Evolutionary conservation across 139 green algal genomes (phyloP).

Genomic region (Coccomyxa sp.): DNA sequence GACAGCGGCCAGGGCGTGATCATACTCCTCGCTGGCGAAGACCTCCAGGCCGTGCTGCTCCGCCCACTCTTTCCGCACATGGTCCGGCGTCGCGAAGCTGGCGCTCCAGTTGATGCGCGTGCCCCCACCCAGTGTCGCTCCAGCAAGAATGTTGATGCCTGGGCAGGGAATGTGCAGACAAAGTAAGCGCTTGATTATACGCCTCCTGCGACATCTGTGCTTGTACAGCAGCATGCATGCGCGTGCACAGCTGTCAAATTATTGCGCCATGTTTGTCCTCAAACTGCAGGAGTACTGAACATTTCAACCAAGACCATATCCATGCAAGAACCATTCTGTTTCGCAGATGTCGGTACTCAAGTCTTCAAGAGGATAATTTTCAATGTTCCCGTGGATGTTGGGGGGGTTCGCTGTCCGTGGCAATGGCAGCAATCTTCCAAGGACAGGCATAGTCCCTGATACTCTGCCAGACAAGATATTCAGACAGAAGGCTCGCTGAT

Average conservation of each 20-base stretch:
- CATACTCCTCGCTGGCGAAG: constrained; percentile 21
- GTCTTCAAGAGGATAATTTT: no score
- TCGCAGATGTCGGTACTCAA: no score
- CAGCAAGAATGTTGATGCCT: constrained; percentile 52
- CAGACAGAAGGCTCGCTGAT: no score
- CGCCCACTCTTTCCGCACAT: constrained; percentile 42
- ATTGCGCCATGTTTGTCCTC: no score
- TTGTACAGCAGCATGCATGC: background rate
- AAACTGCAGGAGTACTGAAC: no score
- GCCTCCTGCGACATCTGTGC: background rate
- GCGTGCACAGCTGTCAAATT: background rate
- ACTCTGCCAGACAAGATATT: background rate
- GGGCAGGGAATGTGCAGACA: background rate
- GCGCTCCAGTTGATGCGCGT: constrained; percentile 67
- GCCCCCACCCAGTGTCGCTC: constrained; percentile 59
- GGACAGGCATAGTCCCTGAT: no score
- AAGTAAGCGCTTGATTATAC: background rate
- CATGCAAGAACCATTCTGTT: no score
- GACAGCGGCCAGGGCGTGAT: constrained; percentile 33
- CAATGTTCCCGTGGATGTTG: no score
- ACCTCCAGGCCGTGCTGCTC: constrained; percentile 24
- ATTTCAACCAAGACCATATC: no score
- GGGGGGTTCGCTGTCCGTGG: no score
- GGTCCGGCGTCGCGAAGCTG: constrained; percentile 31
- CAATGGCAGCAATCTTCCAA: no score